Conservation (phyloP, 139 green algal genomes). For the Micromonas pusilla region DNA sequence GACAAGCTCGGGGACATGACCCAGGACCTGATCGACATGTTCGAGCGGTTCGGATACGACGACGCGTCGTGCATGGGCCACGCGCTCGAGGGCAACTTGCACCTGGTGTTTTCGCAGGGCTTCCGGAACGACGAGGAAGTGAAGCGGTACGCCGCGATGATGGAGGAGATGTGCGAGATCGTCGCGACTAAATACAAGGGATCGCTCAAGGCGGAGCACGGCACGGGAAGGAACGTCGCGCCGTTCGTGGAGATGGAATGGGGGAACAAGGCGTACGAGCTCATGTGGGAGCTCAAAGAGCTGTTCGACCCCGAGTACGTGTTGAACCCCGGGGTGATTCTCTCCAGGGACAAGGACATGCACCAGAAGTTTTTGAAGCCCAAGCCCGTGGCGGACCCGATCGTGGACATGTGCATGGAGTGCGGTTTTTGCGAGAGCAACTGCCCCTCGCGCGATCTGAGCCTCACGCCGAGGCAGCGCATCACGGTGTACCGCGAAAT, state of each 20-base stretch:
- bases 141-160: constrained; percentile 84
- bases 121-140: constrained; percentile 89
- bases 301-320: constrained; percentile 87
- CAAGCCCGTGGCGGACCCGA: constrained; percentile 57
- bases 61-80: constrained; percentile 94
- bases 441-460: constrained; percentile 86
- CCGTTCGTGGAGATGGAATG: constrained; percentile 98
- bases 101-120: constrained; percentile 89
- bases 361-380: constrained; percentile 88
- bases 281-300: constrained; percentile 97
- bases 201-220: constrained; percentile 87
- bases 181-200: constrained; percentile 79
- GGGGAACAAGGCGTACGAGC: constrained; percentile 76
- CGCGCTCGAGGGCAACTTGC: constrained; percentile 94
- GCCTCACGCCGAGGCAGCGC: constrained; percentile 87
- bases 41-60: constrained; percentile 73
- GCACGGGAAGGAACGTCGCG: constrained; percentile 88
- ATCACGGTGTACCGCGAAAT: constrained; percentile 90
- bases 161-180: constrained; percentile 96
- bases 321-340: constrained; percentile 84
- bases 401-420: constrained; percentile 93
- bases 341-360: constrained; percentile 50
- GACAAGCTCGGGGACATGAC: constrained; percentile 94
- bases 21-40: constrained; percentile 90
- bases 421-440: constrained; percentile 98